phyloP scores from a whole-genome alignment of 768 basidiomycete species.

The Pilatotrama ljubarskyi region DNA sequence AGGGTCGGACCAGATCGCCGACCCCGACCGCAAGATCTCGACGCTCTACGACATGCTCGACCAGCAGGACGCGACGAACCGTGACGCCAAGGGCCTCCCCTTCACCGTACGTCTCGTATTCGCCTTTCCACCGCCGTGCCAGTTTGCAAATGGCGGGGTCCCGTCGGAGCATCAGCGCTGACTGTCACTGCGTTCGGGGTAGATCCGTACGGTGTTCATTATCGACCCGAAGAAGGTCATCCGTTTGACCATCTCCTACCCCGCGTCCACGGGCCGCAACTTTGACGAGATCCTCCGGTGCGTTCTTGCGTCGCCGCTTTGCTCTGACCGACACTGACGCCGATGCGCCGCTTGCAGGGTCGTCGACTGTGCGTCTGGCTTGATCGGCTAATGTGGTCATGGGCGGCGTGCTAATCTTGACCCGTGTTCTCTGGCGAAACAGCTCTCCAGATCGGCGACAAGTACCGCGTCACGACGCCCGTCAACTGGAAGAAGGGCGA shows the following conservation, averaged over 20 bases:
- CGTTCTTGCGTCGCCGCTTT: not conserved
- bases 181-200: not conserved
- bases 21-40: constrained; percentile 82
- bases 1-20: constrained; percentile 69
- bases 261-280: constrained; percentile 94
- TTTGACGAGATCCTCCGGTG: constrained; percentile 72
- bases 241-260: constrained; percentile 87
- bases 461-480: constrained; percentile 81
- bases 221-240: constrained; percentile 97
- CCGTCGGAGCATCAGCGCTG: not conserved
- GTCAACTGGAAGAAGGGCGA: constrained; percentile 96
- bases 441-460: constrained; percentile 90
- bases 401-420: not conserved
- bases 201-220: constrained; percentile 96
- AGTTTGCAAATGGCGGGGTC: not conserved
- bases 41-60: constrained; percentile 96
- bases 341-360: constrained; percentile 43
- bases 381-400: not conserved
- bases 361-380: constrained; percentile 57
- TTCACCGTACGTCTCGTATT: constrained; percentile 63
- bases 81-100: constrained; percentile 83
- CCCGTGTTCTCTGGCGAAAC: not conserved
- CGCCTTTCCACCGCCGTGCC: not conserved
- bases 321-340: not conserved
- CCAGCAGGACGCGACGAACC: constrained; percentile 90